These are phyloP conservation scores for Petunia secreta DNA, from an alignment of 257 asterid genomes.

Conservation along the genomic window DNA sequence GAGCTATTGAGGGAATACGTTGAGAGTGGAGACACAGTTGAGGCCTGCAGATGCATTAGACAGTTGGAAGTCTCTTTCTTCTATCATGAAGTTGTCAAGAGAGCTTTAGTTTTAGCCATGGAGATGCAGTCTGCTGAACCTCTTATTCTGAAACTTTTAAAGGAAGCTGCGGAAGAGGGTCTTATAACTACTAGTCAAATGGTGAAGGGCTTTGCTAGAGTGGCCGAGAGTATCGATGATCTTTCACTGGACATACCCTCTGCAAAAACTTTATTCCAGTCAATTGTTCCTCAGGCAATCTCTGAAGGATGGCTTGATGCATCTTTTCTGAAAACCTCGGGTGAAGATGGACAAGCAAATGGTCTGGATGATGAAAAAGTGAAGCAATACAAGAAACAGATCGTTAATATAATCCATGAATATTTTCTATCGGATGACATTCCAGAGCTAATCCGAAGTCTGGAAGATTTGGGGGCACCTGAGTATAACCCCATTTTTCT, in stretches of 20 bases:
- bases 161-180: conserved; percentile 95
- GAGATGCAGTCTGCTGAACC: conserved; percentile 73
- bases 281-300: conserved; percentile 71
- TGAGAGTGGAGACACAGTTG: conserved; percentile 90
- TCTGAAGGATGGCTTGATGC: conserved; percentile 94
- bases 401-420: conserved; percentile 79
- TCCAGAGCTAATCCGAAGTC: conserved; percentile 85
- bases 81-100: conserved; percentile 98
- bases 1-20: conserved; percentile 85
- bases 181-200: conserved; percentile 92
- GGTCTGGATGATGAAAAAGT: conserved; percentile 59
- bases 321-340: conserved; percentile 55
- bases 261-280: conserved; percentile 62
- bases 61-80: conserved; percentile 87
- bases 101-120: conserved; percentile 85
- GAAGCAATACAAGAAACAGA: conserved; percentile 78
- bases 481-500: conserved; percentile 75
- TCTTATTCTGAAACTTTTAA: conserved; percentile 64
- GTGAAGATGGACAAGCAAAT: conserved; percentile 46
- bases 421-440: conserved; percentile 94
- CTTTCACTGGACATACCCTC: conserved; percentile 97
- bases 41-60: conserved; percentile 92
- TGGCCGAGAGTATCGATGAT: conserved; percentile 91
- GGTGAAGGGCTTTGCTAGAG: conserved; percentile 79
- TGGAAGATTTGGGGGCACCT: conserved; percentile 80